Evolutionary conservation across 768 basidiomycete species (phyloP), one percentile per base, ranked within the genome.

Genomic region (Grammothele lineata): DNA sequence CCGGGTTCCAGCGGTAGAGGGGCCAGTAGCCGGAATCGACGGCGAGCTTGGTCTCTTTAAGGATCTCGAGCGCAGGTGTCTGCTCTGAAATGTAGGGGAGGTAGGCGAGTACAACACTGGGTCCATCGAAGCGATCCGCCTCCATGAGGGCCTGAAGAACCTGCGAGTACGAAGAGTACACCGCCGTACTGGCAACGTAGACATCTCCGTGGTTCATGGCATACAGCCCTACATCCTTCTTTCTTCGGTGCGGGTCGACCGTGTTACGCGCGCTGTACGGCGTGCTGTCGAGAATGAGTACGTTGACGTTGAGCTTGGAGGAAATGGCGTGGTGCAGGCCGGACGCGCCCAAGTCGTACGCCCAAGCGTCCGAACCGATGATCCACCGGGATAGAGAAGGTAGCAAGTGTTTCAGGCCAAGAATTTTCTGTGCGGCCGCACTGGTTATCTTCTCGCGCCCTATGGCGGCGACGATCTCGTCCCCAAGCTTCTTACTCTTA

Each of bases 161-260:
- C 59, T 97, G 95, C 0, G 87, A 76, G 64, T 98, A 98, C 15
- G 93, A 95, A 22, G 92, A 90, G 70, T 95, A 98, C 49, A 97
- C 85, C 4, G 96, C 96, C 27, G 95, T 78, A 59, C 90, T 92
- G 8, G 94, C 93, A 45, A 96, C 96, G 63, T 89, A 99, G 49
- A 93, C 92, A 61, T 93, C 87, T 10, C 95, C 95, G 64, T 96
- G 87, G 70, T 96, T 98, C 87, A 98, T 93, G 21, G 95, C 96
- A 60, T 99, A 99, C 40, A 99, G 73, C 3, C 95, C 96, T 41
- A 94, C 87, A 65, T 99, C 96, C 60, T 92, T 94, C 70, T 97
- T 97, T 47, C 92, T 77, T 50, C 90, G 81, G 51, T 77, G 74
- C 9, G 80, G 83, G 55, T 87, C 87, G 5, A 69, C 73, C 21